These are phyloP conservation scores for Fusarium mundagurra DNA, from an alignment of 2,329 filamentous ascomycete species.

Conservation along the genomic window DNA sequence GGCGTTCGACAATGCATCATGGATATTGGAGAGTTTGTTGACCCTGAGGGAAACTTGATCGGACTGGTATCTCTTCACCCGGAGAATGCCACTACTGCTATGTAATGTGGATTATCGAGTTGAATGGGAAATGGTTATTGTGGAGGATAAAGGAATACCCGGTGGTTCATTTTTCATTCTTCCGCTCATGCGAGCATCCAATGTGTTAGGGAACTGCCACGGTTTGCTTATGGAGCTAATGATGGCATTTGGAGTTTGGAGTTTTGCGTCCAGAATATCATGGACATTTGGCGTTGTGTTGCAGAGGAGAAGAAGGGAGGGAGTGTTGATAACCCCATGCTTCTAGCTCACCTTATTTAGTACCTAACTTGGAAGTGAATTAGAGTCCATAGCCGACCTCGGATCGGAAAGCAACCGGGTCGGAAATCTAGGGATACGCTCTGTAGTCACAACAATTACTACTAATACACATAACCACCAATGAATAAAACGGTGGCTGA, in stretches of 20 bases:
- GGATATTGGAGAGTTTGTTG: constrained; percentile 42
- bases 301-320: not conserved
- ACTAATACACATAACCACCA: constrained; percentile 25
- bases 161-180: constrained; percentile 13
- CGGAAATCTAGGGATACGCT: not conserved
- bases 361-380: not conserved
- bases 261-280: constrained; percentile 18
- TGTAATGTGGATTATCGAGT: constrained; percentile 4
- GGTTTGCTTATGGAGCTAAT: not conserved
- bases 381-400: constrained; percentile 18
- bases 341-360: not conserved
- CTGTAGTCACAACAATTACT: constrained; percentile 25
- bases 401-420: constrained; percentile 29
- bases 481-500: constrained; percentile 27
- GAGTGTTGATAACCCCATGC: not conserved
- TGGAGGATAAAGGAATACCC: constrained; percentile 41
- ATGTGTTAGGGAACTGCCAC: not conserved
- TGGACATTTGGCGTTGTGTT: constrained; percentile 7
- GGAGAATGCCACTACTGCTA: constrained; percentile 29
- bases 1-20: constrained; percentile 39
- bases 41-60: constrained; percentile 41
- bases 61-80: constrained; percentile 38
- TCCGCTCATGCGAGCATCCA: constrained; percentile 17
- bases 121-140: not conserved
- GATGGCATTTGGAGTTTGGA: constrained; percentile 8